Evolutionary conservation across 2,329 filamentous ascomycete species (phyloP), one percentile per base, ranked within the genome.

Genomic region (Ramularia endophylla): DNA sequence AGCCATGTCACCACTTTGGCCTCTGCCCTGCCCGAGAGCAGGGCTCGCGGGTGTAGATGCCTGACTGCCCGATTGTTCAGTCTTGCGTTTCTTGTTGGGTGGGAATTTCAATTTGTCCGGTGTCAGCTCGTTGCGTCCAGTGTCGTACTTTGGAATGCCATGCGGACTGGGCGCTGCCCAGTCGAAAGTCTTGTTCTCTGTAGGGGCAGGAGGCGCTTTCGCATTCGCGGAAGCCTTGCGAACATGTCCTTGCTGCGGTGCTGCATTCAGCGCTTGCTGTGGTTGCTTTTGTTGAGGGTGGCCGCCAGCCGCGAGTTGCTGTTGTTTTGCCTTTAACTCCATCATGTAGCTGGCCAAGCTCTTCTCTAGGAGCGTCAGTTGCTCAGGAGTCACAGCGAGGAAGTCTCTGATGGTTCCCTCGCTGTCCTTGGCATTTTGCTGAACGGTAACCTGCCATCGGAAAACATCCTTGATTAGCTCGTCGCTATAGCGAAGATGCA

Each of bases 81-180:
- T 59, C 64, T 76, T 78, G 39, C 70, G 68, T 53, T 70, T 75
- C 65, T 80, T 81, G 41, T 68, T 66, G 2, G 72, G 68, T 13
- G 77, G 78, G 17, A 81, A 60, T 34, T 77, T 73, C 34, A 82
- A 66, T 48, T 78, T 74, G 37, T 76, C 73, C 8, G 71, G 68
- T 4, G 71, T 75, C 36, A 80, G 67, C 36, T 70, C 66, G 15
- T 68, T 70, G 15, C 68, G 65, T 16, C 48, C 47, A 7, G 67
- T 68, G 41, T 77, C 75, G 38, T 74, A 75, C 46, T 72, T 71
- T 7, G 78, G 76, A 42, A 78, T 69, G 17, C 77, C 77, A 40
- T 74, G 69, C 12, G 76, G 76, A 40, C 56, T 58, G 16, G 55
- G 43, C 5, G 47, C 47, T 6, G 49, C 47, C 57, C 58, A 61